Evolutionary conservation across 768 basidiomycete genomes (phyloP), one percentile per base, ranked within the genome.

Genomic region (Kwoniella botswanensis): DNA sequence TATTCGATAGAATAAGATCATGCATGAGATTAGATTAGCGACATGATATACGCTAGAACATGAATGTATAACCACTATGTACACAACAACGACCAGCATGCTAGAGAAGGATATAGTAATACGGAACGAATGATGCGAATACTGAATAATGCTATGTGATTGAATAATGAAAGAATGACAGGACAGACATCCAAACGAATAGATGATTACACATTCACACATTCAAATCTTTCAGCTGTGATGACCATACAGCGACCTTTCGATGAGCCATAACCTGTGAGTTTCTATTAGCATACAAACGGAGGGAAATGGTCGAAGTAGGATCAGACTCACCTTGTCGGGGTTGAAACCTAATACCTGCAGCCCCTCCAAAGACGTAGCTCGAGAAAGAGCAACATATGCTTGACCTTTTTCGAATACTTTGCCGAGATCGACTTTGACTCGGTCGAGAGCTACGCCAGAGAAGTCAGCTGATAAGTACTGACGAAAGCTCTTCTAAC

Each of bases 381-480:
- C 82, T 70, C 82, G 79, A 3, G 82, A 83, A 17, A 83, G 63
- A 0, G 82, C 82, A 29, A 83, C 82, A 55, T 83, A 83, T 22
- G 81, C 82, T 79, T 83, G 82, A 64, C 85, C 85, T 63, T 85
- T 85, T 73, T 86, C 97, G 79, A 99, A 99, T 4, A 98, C 92
- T 80, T 89, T 91, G 41, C 90, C 90, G 44, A 99, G 86, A 79
- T 98, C 95, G 55, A 98, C 95, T 80, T 92, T 96, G 76, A 98
- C 95, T 57, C 93, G 89, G 26, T 94, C 92, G 11, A 99, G 86
- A 0, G 97, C 82, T 83, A 11, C 0, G 9, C 22, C 13, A 58
- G 17, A 17, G 29, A 15, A 44, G 71, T 66, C 69, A 70, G 56
- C 24, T 57, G 13, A 18, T 43, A 0, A 22, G 15, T 44, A 22